phyloP scores from a whole-genome alignment of 2,329 filamentous ascomycete genomes.

The Cordyceps fumosorosea region DNA sequence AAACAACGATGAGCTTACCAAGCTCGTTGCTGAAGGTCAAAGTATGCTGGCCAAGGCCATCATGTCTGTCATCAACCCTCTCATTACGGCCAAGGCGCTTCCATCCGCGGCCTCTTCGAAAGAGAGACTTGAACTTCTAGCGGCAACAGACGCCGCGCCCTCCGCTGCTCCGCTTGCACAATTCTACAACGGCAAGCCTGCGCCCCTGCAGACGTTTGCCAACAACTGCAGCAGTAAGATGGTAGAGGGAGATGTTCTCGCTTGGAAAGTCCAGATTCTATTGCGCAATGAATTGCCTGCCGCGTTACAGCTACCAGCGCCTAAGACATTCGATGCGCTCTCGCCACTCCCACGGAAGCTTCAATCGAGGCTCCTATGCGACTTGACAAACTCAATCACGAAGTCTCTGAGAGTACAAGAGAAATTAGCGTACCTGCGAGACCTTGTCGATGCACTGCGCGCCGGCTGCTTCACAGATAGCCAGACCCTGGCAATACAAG shows the following conservation, averaged over 20 bases:
- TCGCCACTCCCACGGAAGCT: conserved; percentile 23
- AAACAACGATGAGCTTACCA: conserved; percentile 17
- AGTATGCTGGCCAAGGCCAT: conserved; percentile 23
- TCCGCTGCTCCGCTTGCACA: conserved; percentile 19
- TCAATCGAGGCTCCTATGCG: conserved; percentile 26
- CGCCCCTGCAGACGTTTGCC: conserved; percentile 29
- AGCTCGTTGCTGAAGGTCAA: conserved; percentile 21
- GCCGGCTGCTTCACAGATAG: conserved; percentile 28
- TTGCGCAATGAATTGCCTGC: conserved; percentile 31
- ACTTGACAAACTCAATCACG: conserved; percentile 27
- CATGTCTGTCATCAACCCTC: conserved; percentile 20
- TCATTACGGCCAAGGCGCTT: conserved; percentile 26
- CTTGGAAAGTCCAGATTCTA: conserved; percentile 42
- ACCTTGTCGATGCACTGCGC: conserved; percentile 28
- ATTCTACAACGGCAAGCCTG: conserved; percentile 22
- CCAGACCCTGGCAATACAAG: conserved; percentile 38
- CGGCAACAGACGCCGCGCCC: conserved; percentile 27
- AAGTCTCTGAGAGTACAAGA: conserved; percentile 24
- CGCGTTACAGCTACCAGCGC: conserved; percentile 25
- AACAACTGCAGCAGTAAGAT: conserved; percentile 29
- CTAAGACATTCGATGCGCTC: conserved; percentile 27
- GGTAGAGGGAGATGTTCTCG: conserved; percentile 29
- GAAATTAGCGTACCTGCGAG: conserved; percentile 33
- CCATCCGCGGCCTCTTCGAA: conserved; percentile 19
- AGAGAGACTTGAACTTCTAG: conserved; percentile 24